Evolutionary conservation across 2,329 filamentous ascomycete species (phyloP).

Genomic region (Aspergillus arachidicola): DNA sequence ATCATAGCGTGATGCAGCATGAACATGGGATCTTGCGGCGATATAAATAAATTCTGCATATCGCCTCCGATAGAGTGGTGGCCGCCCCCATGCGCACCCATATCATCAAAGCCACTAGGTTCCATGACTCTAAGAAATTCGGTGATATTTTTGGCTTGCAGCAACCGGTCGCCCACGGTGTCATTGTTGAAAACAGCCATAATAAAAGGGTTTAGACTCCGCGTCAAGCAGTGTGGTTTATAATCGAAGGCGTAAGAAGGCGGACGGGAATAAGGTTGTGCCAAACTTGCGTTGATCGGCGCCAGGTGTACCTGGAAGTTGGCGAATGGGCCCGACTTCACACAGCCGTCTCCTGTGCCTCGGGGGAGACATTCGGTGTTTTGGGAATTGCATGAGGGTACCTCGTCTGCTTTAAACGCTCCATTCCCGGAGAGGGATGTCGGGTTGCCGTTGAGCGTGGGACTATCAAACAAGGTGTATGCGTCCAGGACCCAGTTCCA

Average conservation of each 20-base stretch:
- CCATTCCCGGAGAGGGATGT: constrained; percentile 17
- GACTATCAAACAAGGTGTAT: neutral
- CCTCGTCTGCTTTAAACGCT: neutral
- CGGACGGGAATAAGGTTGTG: neutral
- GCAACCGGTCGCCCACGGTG: neutral
- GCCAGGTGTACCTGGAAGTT: constrained; percentile 13
- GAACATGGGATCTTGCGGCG: constrained; percentile 31
- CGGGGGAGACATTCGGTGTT: constrained; percentile 3
- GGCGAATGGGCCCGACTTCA: constrained; percentile 15
- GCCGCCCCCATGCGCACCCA: constrained; percentile 3
- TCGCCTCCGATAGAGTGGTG: constrained; percentile 5
- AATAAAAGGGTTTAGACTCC: constrained; percentile 7
- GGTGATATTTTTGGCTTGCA: constrained; percentile 2
- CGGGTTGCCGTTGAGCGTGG: constrained; percentile 9
- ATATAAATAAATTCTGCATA: constrained; percentile 13
- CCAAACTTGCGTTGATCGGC: constrained; percentile 6
- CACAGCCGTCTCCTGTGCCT: constrained; percentile 19
- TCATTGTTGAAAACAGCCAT: constrained; percentile 7
- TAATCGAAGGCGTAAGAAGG: constrained; percentile 10
- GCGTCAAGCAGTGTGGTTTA: constrained; percentile 18
- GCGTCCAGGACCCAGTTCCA: constrained; percentile 19
- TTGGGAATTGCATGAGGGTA: neutral
- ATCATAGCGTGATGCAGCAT: constrained; percentile 36
- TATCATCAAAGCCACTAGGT: neutral
- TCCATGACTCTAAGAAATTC: constrained; percentile 12